Conservation (phyloP, 208 protist genomes). For the Trypanosoma lewisi region DNA sequence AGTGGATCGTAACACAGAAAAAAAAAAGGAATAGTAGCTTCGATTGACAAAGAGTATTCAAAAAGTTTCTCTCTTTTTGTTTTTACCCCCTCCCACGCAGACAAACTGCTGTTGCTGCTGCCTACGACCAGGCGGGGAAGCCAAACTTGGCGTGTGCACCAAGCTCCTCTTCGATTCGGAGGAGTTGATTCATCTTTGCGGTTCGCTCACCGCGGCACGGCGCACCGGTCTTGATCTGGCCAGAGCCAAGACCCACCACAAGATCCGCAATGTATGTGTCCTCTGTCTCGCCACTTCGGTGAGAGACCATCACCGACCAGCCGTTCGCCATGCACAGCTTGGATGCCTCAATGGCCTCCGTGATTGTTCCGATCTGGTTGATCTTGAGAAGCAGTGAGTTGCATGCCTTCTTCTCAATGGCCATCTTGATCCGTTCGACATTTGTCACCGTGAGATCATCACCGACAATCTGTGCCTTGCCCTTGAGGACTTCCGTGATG, state of each 20-base stretch:
- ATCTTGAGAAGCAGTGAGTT: slow-evolving; percentile 99
- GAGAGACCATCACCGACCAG: slow-evolving; percentile 91
- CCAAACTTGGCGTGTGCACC: slow-evolving; percentile 70
- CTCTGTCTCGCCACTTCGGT: slow-evolving; percentile 98
- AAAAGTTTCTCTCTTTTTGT: slow-evolving; percentile 12
- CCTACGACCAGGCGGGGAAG: slow-evolving; percentile 64
- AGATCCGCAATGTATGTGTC: slow-evolving; percentile 99
- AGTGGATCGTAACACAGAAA: too few relatives aligned
- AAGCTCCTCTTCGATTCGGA: slow-evolving; percentile 98
- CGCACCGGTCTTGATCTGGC: slow-evolving; percentile 99
- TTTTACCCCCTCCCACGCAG: neutral
- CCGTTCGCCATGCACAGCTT: slow-evolving; percentile 79
- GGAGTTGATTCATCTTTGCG: slow-evolving; percentile 99
- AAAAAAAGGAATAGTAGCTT: too few relatives aligned
- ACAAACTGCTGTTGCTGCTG: neutral
- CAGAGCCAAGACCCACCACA: slow-evolving; percentile 94
- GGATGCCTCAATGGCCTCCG: slow-evolving; percentile 96
- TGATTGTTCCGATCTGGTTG: slow-evolving; percentile 99
- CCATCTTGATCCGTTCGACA: slow-evolving; percentile 94
- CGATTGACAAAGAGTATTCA: too few relatives aligned
- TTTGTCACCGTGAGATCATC: slow-evolving; percentile 99
- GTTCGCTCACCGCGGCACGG: slow-evolving; percentile 96
- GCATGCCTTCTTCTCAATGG: slow-evolving; percentile 89
- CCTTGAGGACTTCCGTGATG: slow-evolving; percentile 71
- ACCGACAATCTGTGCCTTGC: slow-evolving; percentile 96